Percentiles rank a stretch among this genome's conserved stretches.
Conservation (phyloP, 176 grass and related monocot genomes). For the Bonia amplexicaulis region DNA sequence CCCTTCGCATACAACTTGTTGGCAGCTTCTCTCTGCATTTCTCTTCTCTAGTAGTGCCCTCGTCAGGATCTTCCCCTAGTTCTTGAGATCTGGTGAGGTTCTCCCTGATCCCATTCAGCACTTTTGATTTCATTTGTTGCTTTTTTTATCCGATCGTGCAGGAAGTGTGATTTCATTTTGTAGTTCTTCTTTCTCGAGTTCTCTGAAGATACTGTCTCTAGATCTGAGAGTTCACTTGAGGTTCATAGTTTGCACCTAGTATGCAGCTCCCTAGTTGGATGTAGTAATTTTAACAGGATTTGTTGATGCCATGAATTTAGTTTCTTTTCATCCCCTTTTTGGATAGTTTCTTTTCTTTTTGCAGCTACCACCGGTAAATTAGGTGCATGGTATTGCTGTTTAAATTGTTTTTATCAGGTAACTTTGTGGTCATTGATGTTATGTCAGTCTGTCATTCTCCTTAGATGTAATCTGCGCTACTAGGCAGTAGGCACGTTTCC, state of each 20-base stretch:
- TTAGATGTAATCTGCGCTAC: not conserved
- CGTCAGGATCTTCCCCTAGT: not conserved
- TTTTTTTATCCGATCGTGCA: not conserved
- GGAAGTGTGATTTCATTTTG: not conserved
- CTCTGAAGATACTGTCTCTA: not conserved
- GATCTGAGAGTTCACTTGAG: slow-evolving; percentile 9
- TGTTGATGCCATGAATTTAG: not conserved
- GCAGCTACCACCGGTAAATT: not conserved
- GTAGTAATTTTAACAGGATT: not conserved
- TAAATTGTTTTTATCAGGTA: not conserved
- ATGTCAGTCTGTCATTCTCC: not conserved
- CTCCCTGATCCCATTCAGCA: not conserved
- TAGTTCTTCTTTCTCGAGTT: not conserved
- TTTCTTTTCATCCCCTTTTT: not conserved
- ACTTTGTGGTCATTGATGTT: not conserved
- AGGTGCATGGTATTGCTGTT: not conserved
- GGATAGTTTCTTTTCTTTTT: not conserved
- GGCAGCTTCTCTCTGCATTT: slow-evolving; percentile 6
- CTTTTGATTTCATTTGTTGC: not conserved
- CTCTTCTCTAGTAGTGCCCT: not conserved
- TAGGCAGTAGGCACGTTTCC: not conserved
- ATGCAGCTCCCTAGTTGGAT: not conserved
- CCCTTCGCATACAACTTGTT: slow-evolving; percentile 25
- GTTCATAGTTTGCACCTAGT: not conserved
- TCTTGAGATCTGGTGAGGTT: slow-evolving; percentile 30